Conservation (phyloP, 1,284 basidiomycete genomes). For the Pseudozyma hubeiensis region DNA sequence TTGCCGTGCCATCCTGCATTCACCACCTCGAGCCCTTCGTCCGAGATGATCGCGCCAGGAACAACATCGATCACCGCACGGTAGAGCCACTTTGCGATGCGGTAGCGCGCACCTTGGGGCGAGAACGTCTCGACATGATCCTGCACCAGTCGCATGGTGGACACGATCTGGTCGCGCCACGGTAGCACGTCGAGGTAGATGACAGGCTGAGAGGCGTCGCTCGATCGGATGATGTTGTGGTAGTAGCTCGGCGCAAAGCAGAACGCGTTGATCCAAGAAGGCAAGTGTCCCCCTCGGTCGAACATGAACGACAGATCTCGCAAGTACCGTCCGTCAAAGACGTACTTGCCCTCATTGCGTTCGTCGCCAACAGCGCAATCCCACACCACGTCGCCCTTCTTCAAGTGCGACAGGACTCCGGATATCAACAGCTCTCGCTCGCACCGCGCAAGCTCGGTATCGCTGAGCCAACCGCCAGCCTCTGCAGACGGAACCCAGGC, state of each 20-base stretch:
- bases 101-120: constrained; percentile 67
- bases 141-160: constrained; percentile 67
- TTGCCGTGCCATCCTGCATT: constrained; percentile 57
- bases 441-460: constrained; percentile 59
- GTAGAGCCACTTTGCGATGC: constrained; percentile 70
- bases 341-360: constrained; percentile 61
- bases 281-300: constrained; percentile 69
- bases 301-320: constrained; percentile 65
- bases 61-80: constrained; percentile 63
- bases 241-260: constrained; percentile 68
- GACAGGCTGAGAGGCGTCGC: constrained; percentile 51
- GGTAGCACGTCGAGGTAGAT: constrained; percentile 66
- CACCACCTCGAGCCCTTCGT: constrained; percentile 47
- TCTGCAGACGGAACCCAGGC: constrained; percentile 69
- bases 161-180: constrained; percentile 65
- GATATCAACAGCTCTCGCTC: constrained; percentile 67
- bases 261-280: constrained; percentile 69
- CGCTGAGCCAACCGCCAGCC: constrained; percentile 49
- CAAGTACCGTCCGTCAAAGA: constrained; percentile 69
- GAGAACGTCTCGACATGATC: constrained; percentile 68
- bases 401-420: constrained; percentile 65
- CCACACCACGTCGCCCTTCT: constrained; percentile 69
- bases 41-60: constrained; percentile 49
- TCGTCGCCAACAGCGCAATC: constrained; percentile 67
- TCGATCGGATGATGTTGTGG: constrained; percentile 68